Percentiles rank a stretch among this genome's conserved stretches.
These are phyloP conservation scores for Lentinula raphanica DNA, from an alignment of 768 basidiomycete genomes.

Conservation along the genomic window DNA sequence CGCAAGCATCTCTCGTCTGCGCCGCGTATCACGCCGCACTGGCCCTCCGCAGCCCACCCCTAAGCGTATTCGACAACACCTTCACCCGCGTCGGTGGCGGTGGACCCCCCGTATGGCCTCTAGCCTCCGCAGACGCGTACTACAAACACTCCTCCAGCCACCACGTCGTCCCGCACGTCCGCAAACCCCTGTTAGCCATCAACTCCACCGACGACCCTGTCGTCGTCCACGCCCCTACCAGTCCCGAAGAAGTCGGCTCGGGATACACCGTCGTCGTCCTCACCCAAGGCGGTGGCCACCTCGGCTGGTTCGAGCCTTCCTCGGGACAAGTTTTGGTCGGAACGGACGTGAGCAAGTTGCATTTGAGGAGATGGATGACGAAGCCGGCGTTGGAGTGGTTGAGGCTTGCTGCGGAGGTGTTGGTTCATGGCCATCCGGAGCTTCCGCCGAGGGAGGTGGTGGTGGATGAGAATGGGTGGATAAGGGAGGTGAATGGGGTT, in stretches of 20 bases:
- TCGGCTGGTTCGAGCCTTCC: constrained; percentile 51
- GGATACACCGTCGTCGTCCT: constrained; percentile 35
- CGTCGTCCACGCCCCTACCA: constrained; percentile 26
- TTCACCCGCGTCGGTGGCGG: constrained; percentile 47
- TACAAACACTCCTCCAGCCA: constrained; percentile 44
- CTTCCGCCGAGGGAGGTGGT: not conserved
- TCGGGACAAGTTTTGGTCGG: not conserved
- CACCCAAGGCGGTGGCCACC: constrained; percentile 45
- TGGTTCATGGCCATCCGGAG: constrained; percentile 10
- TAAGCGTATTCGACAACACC: constrained; percentile 35
- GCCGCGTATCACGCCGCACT: constrained; percentile 25
- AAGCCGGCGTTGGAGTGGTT: constrained; percentile 48
- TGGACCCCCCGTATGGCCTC: constrained; percentile 22
- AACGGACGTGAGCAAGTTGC: not conserved
- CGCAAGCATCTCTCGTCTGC: constrained; percentile 27
- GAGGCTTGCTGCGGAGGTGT: constrained; percentile 31
- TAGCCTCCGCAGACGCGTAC: constrained; percentile 37
- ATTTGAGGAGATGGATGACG: constrained; percentile 37
- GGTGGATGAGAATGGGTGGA: constrained; percentile 9
- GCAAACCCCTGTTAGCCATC: constrained; percentile 48
- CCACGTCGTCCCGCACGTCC: constrained; percentile 34
- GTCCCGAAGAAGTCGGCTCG: constrained; percentile 14
- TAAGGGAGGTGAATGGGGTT: constrained; percentile 2
- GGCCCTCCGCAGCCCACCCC: constrained; percentile 26
- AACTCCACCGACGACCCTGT: constrained; percentile 52